A percentile compares a stretch with the other conserved stretches of the same genome.
phyloP scores from a whole-genome alignment of 352 stramenopile genomes.

The Stephanocyclus meneghinianus region DNA sequence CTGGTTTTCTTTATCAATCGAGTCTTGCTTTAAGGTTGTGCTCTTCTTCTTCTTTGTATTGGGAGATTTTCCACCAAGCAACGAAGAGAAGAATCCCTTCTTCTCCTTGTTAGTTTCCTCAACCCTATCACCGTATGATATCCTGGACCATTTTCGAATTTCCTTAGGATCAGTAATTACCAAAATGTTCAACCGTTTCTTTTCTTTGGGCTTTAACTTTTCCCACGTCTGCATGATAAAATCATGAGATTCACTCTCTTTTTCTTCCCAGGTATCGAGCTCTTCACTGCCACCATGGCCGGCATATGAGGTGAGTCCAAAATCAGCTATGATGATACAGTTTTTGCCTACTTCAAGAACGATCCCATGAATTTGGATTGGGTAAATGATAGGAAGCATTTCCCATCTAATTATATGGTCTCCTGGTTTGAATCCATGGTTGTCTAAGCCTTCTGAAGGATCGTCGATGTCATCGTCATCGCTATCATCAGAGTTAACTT shows the following conservation, averaged over 20 bases:
- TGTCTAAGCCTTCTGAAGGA: constrained; percentile 13
- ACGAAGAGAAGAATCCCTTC: constrained; percentile 31
- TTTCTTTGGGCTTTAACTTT: constrained; percentile 64
- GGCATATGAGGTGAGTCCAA: constrained; percentile 31
- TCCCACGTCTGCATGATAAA: constrained; percentile 59
- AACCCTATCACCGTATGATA: constrained; percentile 49
- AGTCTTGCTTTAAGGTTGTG: not conserved
- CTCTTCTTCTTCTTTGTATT: constrained; percentile 21
- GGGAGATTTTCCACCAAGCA: constrained; percentile 21
- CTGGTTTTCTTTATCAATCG: constrained; percentile 1
- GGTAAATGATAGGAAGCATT: constrained; percentile 36
- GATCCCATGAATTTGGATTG: constrained; percentile 50
- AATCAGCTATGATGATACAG: constrained; percentile 34
- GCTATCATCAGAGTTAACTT: constrained; percentile 30
- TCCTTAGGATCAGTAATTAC: constrained; percentile 64
- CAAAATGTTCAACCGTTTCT: constrained; percentile 64
- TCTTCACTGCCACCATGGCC: constrained; percentile 11
- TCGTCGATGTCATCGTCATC: constrained; percentile 33
- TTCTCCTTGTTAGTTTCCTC: constrained; percentile 42
- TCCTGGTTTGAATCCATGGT: constrained; percentile 38
- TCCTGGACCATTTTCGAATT: constrained; percentile 66
- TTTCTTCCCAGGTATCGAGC: constrained; percentile 10
- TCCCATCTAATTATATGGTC: constrained; percentile 47
- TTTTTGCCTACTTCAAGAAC: constrained; percentile 34
- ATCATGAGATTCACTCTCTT: constrained; percentile 51